phyloP scores from a whole-genome alignment of 305 asterid species.

The Salvia sclarea region DNA sequence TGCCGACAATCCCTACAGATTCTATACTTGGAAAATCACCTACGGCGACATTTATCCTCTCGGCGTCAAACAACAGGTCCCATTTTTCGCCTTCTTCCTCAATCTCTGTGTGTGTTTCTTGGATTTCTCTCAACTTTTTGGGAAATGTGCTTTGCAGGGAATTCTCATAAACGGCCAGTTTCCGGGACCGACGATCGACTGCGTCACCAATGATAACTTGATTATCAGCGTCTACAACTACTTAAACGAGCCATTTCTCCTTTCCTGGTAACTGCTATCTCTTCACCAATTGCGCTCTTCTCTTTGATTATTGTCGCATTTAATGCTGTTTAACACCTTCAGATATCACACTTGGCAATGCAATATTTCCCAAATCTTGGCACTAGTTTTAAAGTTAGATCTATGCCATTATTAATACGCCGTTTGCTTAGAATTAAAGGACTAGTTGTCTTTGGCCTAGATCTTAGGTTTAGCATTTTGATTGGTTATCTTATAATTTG shows the following conservation, averaged over 20 bases:
- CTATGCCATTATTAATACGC: slow-evolving; percentile 15
- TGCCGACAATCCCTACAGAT: slow-evolving; percentile 82
- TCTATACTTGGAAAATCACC: slow-evolving; percentile 80
- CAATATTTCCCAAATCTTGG: slow-evolving; percentile 28
- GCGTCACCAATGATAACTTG: slow-evolving; percentile 95
- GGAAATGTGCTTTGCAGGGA: slow-evolving; percentile 57
- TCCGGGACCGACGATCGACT: slow-evolving; percentile 93
- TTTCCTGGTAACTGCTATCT: slow-evolving; percentile 65
- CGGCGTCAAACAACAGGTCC: slow-evolving; percentile 88
- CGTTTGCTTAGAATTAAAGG: background rate
- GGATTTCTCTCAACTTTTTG: slow-evolving; percentile 20
- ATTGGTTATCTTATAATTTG: background rate
- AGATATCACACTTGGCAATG: slow-evolving; percentile 23
- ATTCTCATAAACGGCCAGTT: slow-evolving; percentile 93
- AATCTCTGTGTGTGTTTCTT: slow-evolving; percentile 16
- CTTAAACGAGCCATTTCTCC: slow-evolving; percentile 83
- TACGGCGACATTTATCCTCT: slow-evolving; percentile 77
- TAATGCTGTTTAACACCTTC: slow-evolving; percentile 17
- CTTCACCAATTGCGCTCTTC: slow-evolving; percentile 1
- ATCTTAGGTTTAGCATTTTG: slow-evolving; percentile 19
- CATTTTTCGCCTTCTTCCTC: background rate
- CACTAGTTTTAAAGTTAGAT: slow-evolving; percentile 20
- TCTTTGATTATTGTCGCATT: slow-evolving; percentile 4
- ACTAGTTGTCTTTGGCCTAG: slow-evolving; percentile 24
- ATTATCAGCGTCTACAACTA: slow-evolving; percentile 82